Base-by-base conservation (phyloP, 148 eudicot genomes). In the Persicaria maculosa region DNA sequence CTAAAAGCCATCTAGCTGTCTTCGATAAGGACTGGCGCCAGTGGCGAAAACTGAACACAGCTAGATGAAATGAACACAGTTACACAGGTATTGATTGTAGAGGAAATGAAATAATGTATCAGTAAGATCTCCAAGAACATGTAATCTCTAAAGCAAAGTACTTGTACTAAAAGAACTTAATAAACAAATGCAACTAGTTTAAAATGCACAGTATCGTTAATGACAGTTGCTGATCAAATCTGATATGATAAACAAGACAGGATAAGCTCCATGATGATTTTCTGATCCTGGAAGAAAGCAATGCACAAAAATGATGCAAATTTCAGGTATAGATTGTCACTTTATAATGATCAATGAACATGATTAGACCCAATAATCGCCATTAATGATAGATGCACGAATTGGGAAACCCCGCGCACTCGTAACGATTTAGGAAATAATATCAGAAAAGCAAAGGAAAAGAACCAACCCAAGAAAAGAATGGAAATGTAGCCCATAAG, bases 401-500 rank as follows among this genome's bases (percentile, higher is more conserved):
- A 65, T 36, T 65, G 44, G 31, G 70, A 65, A 65, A 65, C 17
- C 70, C 70, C 43, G 70, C 70, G 43, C 68, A 62, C 68, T 62
- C 7, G 31, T 62, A 31, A 15, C 4, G 7, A 62, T 62, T 25
- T 31, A 62, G 31, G 68, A 62, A 62, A 9, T 62, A 31, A 62
- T 36, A 62, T 62, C 2, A 11, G 31, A 65, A 65, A 62, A 62
- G 68, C 68, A 62, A 62, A 62, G 44, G 44, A 6, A 62, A 43
- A 36, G 47, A 14, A 31, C 40, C 40, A 31, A 31, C 83, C 82
- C 80, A 80, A 78, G 71, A 84, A 80, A 78, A 81, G 81, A 76
- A 88, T 81, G 68, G 12, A 73, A 79, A 47, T 88, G 97, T 82
- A 83, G 83, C 81, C 91, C 97, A 92, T 80, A 74, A 88, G 79